Conservation (phyloP, 1,139 yeast genomes). For the Sporopachydermia cereana region DNA sequence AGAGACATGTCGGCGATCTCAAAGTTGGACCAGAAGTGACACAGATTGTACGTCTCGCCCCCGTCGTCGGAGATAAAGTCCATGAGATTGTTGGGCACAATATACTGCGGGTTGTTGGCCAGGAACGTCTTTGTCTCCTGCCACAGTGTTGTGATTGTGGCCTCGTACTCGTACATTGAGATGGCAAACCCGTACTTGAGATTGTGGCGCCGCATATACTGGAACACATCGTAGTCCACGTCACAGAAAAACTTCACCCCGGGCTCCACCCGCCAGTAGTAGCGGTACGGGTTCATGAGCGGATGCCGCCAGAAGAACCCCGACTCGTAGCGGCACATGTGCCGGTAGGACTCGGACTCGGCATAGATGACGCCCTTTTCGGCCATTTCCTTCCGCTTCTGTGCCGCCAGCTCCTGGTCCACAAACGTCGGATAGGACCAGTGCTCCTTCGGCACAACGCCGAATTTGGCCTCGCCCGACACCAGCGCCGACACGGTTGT, state of each 20-base stretch:
- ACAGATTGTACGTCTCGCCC: constrained; percentile 59
- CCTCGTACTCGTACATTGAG: constrained; percentile 46
- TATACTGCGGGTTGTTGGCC: constrained; percentile 32
- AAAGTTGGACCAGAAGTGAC: constrained; percentile 93
- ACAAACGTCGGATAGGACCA: constrained; percentile 68
- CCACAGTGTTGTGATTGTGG: constrained; percentile 56
- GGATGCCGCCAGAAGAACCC: constrained; percentile 61
- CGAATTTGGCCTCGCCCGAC: constrained; percentile 55
- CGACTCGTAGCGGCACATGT: constrained; percentile 66
- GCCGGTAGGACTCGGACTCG: constrained; percentile 48
- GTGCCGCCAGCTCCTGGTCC: constrained; percentile 44
- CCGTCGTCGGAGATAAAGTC: constrained; percentile 59
- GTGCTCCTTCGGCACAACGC: constrained; percentile 48
- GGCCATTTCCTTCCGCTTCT: constrained; percentile 33
- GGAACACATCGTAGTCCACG: constrained; percentile 53
- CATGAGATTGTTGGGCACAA: constrained; percentile 40
- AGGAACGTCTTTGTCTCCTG: constrained; percentile 42
- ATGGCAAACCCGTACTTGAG: constrained; percentile 57
- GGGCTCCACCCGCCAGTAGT: constrained; percentile 76
- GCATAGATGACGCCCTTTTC: constrained; percentile 43
- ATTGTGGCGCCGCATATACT: constrained; percentile 47
- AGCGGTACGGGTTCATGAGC: constrained; percentile 45
- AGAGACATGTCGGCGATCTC: constrained; percentile 73
- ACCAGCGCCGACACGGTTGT: constrained; percentile 31
- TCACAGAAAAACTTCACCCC: constrained; percentile 52